Evolutionary conservation across 1,284 basidiomycete genomes (phyloP).

Genomic region (Cryptococcus jaspeensis): DNA sequence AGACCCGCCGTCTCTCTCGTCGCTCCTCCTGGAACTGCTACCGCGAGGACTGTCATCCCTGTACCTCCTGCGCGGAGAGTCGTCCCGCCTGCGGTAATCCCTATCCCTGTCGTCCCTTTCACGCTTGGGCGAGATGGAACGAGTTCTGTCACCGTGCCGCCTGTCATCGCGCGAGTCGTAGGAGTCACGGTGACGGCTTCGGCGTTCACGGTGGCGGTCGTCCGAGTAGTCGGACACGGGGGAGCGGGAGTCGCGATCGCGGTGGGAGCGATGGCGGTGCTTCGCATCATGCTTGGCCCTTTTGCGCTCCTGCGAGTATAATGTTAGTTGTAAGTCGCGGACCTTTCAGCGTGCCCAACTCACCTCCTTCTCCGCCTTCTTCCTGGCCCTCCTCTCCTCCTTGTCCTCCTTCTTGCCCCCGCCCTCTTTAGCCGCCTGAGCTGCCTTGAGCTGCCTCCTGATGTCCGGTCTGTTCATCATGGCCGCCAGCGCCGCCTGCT

Average conservation of each 20-base stretch:
- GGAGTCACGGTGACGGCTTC: constrained; percentile 10
- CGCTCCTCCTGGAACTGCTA: neutral
- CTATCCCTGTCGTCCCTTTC: constrained; percentile 18
- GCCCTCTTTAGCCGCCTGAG: constrained; percentile 65
- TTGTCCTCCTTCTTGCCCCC: constrained; percentile 60
- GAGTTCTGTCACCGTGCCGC: constrained; percentile 11
- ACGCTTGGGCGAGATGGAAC: constrained; percentile 17
- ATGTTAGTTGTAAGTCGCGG: neutral
- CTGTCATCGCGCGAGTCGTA: constrained; percentile 15
- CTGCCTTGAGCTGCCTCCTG: constrained; percentile 71
- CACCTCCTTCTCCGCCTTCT: constrained; percentile 60
- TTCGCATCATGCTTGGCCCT: constrained; percentile 18
- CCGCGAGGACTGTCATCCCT: constrained; percentile 13
- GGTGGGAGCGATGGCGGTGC: constrained; percentile 12
- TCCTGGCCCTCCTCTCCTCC: constrained; percentile 60
- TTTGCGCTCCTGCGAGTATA: constrained; percentile 43
- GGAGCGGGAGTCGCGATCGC: constrained; percentile 22
- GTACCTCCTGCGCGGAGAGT: neutral
- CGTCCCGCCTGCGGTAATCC: constrained; percentile 12
- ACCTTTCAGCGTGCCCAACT: constrained; percentile 6
- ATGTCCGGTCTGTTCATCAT: constrained; percentile 89
- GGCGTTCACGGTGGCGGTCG: constrained; percentile 18
- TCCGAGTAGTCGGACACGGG: constrained; percentile 30
- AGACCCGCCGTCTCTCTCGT: constrained; percentile 9
- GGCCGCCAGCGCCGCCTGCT: constrained; percentile 87